These are phyloP conservation scores for Eimeria sp. DNA, from an alignment of 169 alveolate genomes.

Conservation along the genomic window DNA sequence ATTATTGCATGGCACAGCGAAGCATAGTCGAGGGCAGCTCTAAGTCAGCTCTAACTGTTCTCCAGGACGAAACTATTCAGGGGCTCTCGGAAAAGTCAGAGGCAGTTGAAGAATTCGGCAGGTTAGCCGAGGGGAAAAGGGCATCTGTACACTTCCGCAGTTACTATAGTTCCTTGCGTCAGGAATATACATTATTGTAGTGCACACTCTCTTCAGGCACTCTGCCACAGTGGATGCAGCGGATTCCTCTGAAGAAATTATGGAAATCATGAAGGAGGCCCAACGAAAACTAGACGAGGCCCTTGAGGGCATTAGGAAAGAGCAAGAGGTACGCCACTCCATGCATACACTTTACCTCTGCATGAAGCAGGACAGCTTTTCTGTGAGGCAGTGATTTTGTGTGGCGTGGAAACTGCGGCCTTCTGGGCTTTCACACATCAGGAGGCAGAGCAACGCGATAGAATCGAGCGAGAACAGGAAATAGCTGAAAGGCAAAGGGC, in stretches of 20 bases:
- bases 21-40: not conserved
- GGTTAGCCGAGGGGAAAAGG: not conserved
- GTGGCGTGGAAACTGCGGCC: not conserved
- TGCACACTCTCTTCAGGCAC: conserved; percentile 39
- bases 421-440: not conserved
- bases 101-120: conserved; percentile 23
- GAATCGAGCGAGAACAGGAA: conserved; percentile 21
- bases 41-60: conserved; percentile 5
- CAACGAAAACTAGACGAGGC: conserved; percentile 35
- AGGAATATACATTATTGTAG: not conserved
- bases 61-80: conserved; percentile 31
- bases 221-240: conserved; percentile 40
- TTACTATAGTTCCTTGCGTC: not conserved
- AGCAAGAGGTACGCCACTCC: conserved; percentile 28
- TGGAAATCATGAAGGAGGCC: conserved; percentile 15
- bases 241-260: not conserved
- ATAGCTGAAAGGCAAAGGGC: conserved; percentile 1
- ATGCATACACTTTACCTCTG: not conserved
- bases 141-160: not conserved
- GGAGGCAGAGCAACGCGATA: conserved; percentile 48
- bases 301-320: conserved; percentile 42
- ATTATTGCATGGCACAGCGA: conserved; percentile 32
- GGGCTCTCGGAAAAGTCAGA: conserved; percentile 21
- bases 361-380: not conserved
- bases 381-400: not conserved